phyloP scores from a whole-genome alignment of 2,329 filamentous ascomycete species.

The Diaporthe vaccinii region DNA sequence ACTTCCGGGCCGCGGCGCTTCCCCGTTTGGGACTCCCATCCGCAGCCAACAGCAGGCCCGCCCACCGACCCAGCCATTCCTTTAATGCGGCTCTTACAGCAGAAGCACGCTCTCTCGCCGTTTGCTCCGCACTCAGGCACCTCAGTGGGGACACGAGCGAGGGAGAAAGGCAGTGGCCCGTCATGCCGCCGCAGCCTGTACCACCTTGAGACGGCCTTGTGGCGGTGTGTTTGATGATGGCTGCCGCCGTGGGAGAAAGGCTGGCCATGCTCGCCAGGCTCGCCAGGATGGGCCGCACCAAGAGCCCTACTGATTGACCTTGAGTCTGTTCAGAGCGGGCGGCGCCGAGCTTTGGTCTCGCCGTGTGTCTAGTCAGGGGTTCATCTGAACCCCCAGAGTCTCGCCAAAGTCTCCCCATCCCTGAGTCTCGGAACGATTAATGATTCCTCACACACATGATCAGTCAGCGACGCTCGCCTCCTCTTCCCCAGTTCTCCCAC shows the following conservation, averaged over 20 bases:
- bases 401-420: constrained; percentile 4
- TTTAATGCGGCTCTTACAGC: constrained; percentile 41
- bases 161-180: constrained; percentile 28
- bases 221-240: constrained; percentile 36
- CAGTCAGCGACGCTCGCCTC: constrained; percentile 24
- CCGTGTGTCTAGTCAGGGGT: constrained; percentile 21
- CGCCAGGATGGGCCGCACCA: constrained; percentile 8
- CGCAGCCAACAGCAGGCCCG: constrained; percentile 5
- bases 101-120: not conserved
- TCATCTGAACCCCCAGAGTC: not conserved
- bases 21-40: constrained; percentile 13
- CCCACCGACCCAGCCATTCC: constrained; percentile 34
- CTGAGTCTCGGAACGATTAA: constrained; percentile 8
- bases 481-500: not conserved
- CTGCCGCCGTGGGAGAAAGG: not conserved
- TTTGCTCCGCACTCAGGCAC: constrained; percentile 26
- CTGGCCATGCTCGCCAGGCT: not conserved
- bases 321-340: constrained; percentile 4
- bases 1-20: not conserved
- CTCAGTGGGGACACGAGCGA: constrained; percentile 25
- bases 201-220: constrained; percentile 33
- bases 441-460: constrained; percentile 24
- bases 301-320: constrained; percentile 1
- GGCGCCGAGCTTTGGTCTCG: constrained; percentile 10
- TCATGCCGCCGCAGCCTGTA: constrained; percentile 32